Evolutionary conservation across 768 basidiomycete species (phyloP).

Genomic region (Calocybe cyanea): DNA sequence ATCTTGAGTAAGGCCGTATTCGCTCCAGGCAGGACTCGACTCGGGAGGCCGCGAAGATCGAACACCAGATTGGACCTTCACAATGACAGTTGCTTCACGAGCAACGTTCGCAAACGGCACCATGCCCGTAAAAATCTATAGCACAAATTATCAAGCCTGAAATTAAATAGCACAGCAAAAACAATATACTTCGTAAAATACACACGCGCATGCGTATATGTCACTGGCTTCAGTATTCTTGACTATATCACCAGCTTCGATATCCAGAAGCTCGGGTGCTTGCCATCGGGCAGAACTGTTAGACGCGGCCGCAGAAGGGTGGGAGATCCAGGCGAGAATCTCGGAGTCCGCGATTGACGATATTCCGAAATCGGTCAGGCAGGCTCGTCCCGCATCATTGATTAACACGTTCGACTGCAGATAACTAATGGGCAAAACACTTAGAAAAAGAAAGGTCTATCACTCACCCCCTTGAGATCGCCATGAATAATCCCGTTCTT

Average conservation of each 20-base stretch:
- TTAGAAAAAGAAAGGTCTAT: not conserved
- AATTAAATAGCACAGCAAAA: not conserved
- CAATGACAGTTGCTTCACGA: not conserved
- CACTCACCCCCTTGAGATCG: conserved; percentile 3
- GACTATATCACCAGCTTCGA: not conserved
- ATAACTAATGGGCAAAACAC: not conserved
- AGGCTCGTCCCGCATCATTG: not conserved
- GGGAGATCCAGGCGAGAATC: conserved; percentile 4
- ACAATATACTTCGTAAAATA: not conserved
- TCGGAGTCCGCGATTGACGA: conserved; percentile 1
- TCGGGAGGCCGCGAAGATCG: not conserved
- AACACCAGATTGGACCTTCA: not conserved
- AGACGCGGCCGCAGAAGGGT: not conserved
- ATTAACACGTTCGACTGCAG: not conserved
- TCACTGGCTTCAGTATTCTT: conserved; percentile 5
- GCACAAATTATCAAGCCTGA: not conserved
- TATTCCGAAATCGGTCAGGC: conserved; percentile 5
- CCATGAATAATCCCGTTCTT: conserved; percentile 3
- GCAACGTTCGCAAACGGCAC: not conserved
- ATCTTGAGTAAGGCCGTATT: conserved; percentile 1
- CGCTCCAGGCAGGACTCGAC: not conserved
- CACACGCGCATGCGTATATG: conserved; percentile 1
- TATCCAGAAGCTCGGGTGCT: conserved; percentile 7
- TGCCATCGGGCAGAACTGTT: conserved; percentile 1
- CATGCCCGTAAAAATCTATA: conserved; percentile 1